A percentile compares a stretch with the other conserved stretches of the same genome.
Conservation (phyloP, 2,329 filamentous ascomycete species). For the Plenodomus lindquistii region DNA sequence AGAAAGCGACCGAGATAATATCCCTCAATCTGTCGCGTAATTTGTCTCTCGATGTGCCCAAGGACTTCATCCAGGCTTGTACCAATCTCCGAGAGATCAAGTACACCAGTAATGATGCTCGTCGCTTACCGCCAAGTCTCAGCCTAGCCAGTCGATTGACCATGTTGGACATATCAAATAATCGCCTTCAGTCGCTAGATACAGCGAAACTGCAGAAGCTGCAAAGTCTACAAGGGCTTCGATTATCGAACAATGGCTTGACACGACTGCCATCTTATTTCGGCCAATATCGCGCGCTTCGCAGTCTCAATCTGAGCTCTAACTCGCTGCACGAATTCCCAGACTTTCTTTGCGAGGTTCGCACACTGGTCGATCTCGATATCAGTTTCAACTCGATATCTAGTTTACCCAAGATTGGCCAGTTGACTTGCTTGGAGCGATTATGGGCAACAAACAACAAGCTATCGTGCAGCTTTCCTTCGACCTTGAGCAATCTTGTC, state of each 20-base stretch:
- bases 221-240: conserved; percentile 79
- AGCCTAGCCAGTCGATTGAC: conserved; percentile 80
- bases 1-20: conserved; percentile 88
- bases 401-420: conserved; percentile 77
- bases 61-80: conserved; percentile 95
- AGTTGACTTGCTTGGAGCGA: conserved; percentile 78
- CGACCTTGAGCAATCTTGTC: conserved; percentile 70
- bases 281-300: conserved; percentile 73
- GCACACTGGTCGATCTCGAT: conserved; percentile 86
- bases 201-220: conserved; percentile 79
- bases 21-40: conserved; percentile 94
- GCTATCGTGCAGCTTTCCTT: conserved; percentile 73
- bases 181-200: conserved; percentile 83
- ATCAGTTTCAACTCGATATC: conserved; percentile 94
- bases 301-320: conserved; percentile 88
- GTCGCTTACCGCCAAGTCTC: conserved; percentile 81
- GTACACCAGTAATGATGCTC: conserved; percentile 91
- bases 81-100: conserved; percentile 92
- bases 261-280: conserved; percentile 81
- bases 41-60: conserved; percentile 86
- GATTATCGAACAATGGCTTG: conserved; percentile 90
- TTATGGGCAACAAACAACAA: conserved; percentile 96
- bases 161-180: conserved; percentile 93
- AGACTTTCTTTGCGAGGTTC: conserved; percentile 78
- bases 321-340: conserved; percentile 89